These are phyloP conservation scores for Phytophthora pseudosyringae DNA, from an alignment of 352 stramenopile species.

Conservation along the genomic window DNA sequence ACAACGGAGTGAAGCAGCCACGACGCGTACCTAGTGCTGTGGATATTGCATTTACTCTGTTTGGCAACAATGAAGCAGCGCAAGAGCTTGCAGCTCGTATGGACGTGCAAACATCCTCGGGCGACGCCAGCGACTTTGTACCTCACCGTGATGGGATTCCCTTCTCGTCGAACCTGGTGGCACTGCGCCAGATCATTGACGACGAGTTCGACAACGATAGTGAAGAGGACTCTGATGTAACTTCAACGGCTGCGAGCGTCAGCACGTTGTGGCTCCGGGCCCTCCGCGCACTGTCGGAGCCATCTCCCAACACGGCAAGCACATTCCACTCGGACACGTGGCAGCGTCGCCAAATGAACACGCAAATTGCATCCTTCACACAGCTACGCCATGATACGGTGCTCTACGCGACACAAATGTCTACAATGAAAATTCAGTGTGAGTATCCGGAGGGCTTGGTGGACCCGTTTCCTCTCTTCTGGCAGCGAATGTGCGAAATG, in stretches of 20 bases:
- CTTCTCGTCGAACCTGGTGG: slow-evolving; percentile 29
- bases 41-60: slow-evolving; percentile 30
- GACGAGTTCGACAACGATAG: slow-evolving; percentile 10
- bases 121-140: slow-evolving; percentile 13
- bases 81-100: slow-evolving; percentile 22
- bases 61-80: slow-evolving; percentile 28
- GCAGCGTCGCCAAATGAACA: slow-evolving; percentile 33
- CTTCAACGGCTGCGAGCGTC: slow-evolving; percentile 11
- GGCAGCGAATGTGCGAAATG: slow-evolving; percentile 21
- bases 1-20: slow-evolving; percentile 8
- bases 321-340: slow-evolving; percentile 25
- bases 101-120: slow-evolving; percentile 5
- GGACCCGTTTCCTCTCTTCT: slow-evolving; percentile 34
- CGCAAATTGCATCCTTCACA: slow-evolving; percentile 34
- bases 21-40: slow-evolving; percentile 33
- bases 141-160: slow-evolving; percentile 19
- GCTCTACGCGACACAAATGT: slow-evolving; percentile 27
- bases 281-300: slow-evolving; percentile 23
- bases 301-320: slow-evolving; percentile 14
- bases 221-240: not conserved
- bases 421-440: slow-evolving; percentile 3
- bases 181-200: slow-evolving; percentile 29
- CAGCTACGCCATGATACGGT: slow-evolving; percentile 37
- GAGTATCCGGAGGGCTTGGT: slow-evolving; percentile 34
- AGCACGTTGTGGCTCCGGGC: slow-evolving; percentile 29